These are phyloP conservation scores for Drechslerella dactyloides DNA, from an alignment of 2,329 filamentous ascomycete genomes.

Conservation along the genomic window DNA sequence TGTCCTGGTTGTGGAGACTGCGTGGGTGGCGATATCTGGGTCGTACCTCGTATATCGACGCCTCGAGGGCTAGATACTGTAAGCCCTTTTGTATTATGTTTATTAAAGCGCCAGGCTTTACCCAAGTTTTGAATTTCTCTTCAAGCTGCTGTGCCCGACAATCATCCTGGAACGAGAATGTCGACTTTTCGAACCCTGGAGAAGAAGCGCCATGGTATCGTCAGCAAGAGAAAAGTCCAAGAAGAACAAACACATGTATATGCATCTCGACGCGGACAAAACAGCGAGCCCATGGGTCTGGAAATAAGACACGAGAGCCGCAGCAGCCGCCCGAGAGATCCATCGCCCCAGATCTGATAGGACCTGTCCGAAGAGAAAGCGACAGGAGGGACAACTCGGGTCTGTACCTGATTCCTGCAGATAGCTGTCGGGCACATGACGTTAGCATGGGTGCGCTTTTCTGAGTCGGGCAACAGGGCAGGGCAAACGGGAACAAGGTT, in stretches of 20 bases:
- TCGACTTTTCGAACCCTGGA: constrained; percentile 46
- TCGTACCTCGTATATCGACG: constrained; percentile 39
- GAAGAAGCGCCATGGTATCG: constrained; percentile 5
- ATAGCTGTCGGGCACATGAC: constrained; percentile 51
- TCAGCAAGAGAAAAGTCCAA: not conserved
- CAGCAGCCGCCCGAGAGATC: not conserved
- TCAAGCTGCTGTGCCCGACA: constrained; percentile 41
- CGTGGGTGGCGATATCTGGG: not conserved
- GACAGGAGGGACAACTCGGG: constrained; percentile 25
- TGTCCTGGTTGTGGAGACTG: not conserved
- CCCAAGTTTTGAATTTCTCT: constrained; percentile 43
- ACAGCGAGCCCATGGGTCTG: not conserved
- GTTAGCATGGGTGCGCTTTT: constrained; percentile 48
- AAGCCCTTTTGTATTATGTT: constrained; percentile 47
- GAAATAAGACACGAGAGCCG: not conserved
- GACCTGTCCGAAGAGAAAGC: constrained; percentile 19
- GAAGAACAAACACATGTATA: constrained; percentile 3
- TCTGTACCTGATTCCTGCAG: constrained; percentile 52
- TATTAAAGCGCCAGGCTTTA: constrained; percentile 47
- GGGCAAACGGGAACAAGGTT: constrained; percentile 51
- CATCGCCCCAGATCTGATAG: constrained; percentile 12
- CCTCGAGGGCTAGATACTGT: constrained; percentile 39
- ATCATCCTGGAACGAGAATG: constrained; percentile 49
- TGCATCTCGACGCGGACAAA: not conserved
- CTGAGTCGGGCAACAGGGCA: constrained; percentile 45